Base-by-base conservation (phyloP, 2,329 filamentous ascomycete species). In the Talaromyces sp. region DNA sequence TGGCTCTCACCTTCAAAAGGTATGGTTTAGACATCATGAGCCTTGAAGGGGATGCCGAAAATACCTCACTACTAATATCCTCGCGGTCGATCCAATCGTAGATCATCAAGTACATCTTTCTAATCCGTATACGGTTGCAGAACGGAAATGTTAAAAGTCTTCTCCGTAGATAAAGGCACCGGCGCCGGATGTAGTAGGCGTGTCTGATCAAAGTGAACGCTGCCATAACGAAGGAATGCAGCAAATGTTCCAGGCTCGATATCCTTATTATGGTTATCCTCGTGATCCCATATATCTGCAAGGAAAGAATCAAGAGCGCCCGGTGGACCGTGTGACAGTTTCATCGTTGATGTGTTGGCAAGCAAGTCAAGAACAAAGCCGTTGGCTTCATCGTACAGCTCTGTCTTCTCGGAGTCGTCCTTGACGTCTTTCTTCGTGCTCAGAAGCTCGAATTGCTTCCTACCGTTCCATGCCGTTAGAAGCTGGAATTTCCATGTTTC, bases 211-310 rank as follows among this genome's bases (percentile, higher is more conserved):
- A 60, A 60, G 14, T 60, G 56, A 37, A 63, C 40, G 28, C 56
- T 60, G 12, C 57, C 57, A 16, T 56, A 60, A 14, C 61, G 44
- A 16, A 60, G 39, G 31, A 33, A 63, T 1, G 35, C 61, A 7
- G 56, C 61, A 14, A 59, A 63, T 21, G 61, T 63, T 28, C 61
- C 61, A 31, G 57, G 35, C 18, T 39, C 46, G 11, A 56, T 46
- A 25, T 77, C 74, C 64, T 70, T 71, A 3, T 69, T 65, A 12
- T 70, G 66, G 57, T 74, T 69, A 33, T 72, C 70, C 54, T 69
- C 37, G 9, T 69, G 67, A 46, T 74, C 74, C 75, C 73, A 76
- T 3, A 75, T 60, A 23, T 70, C 68, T 1, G 73, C 73, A 25
- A 75, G 67, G 52, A 69, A 72, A 7, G 69, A 70, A 5, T 71